Evolutionary conservation across 225 moss, liverwort and hornwort species (phyloP).

Genomic region (Physcomitrellopsis africana): DNA sequence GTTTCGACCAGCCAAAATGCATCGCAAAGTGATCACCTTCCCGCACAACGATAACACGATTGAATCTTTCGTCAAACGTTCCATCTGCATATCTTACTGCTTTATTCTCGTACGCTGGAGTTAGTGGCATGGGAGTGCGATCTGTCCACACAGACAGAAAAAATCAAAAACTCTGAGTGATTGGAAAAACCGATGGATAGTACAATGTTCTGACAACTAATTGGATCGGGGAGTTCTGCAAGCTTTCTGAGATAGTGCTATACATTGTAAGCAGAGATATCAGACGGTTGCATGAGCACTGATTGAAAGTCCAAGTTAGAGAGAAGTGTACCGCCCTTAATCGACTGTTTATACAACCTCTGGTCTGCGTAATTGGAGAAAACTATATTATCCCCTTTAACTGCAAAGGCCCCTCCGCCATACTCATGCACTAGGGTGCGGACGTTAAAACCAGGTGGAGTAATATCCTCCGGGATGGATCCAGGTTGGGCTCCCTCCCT

Average conservation of each 20-base stretch:
- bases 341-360: slow-evolving; percentile 78
- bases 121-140: slow-evolving; percentile 66
- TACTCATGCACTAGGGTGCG: slow-evolving; percentile 87
- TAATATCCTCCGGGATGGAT: slow-evolving; percentile 68
- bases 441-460: slow-evolving; percentile 70
- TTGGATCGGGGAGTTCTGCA: not conserved
- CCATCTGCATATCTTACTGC: slow-evolving; percentile 81
- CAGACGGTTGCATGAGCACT: slow-evolving; percentile 20
- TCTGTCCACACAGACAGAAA: slow-evolving; percentile 49
- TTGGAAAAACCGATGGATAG: not conserved
- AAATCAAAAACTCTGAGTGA: not conserved
- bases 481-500: slow-evolving; percentile 65
- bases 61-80: slow-evolving; percentile 55
- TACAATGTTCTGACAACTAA: not conserved
- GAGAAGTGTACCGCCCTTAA: slow-evolving; percentile 61
- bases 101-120: slow-evolving; percentile 63
- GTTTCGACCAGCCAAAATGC: not conserved
- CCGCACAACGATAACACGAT: slow-evolving; percentile 70
- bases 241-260: not conserved
- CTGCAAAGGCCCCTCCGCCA: slow-evolving; percentile 76
- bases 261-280: not conserved
- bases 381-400: slow-evolving; percentile 61
- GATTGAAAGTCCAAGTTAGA: not conserved
- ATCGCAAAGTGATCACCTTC: slow-evolving; percentile 57
- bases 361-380: slow-evolving; percentile 91